Evolutionary conservation across 371 early-diverging fungal species (phyloP).

Genomic region (Encephalitozoon intestinalis): DNA sequence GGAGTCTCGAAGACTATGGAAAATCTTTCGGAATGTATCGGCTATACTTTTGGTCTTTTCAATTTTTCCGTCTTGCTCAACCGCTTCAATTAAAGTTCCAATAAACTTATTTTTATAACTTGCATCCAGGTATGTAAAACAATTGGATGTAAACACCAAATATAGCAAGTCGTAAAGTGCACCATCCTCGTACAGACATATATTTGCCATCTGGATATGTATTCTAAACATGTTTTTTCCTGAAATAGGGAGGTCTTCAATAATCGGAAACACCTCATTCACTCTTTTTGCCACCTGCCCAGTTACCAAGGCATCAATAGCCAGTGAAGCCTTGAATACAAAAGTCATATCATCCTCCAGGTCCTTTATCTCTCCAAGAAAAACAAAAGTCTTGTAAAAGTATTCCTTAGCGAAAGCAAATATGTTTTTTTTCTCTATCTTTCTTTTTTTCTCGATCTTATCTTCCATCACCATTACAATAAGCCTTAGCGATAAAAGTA

Average conservation of each 20-base stretch:
- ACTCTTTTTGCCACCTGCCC: background rate
- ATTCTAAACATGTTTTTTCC: background rate
- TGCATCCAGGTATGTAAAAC: background rate
- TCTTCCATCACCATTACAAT: background rate
- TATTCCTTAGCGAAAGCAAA: background rate
- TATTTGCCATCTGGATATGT: background rate
- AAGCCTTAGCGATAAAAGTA: background rate
- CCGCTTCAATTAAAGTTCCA: background rate
- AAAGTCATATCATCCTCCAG: slow-evolving; percentile 11
- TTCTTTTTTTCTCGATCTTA: background rate
- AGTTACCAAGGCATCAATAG: background rate
- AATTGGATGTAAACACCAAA: slow-evolving; percentile 8
- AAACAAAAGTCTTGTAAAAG: background rate
- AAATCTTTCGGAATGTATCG: background rate
- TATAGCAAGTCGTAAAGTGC: background rate
- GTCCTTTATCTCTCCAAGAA: background rate
- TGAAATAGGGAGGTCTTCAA: background rate
- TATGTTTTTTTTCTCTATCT: background rate
- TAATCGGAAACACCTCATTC: background rate
- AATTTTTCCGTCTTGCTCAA: background rate
- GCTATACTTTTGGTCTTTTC: background rate
- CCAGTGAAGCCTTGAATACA: background rate
- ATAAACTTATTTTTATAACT: background rate
- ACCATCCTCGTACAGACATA: background rate
- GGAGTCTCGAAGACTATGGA: background rate